Base-by-base conservation (phyloP, 2,329 filamentous ascomycete species). In the Penicillium brasilianum region DNA sequence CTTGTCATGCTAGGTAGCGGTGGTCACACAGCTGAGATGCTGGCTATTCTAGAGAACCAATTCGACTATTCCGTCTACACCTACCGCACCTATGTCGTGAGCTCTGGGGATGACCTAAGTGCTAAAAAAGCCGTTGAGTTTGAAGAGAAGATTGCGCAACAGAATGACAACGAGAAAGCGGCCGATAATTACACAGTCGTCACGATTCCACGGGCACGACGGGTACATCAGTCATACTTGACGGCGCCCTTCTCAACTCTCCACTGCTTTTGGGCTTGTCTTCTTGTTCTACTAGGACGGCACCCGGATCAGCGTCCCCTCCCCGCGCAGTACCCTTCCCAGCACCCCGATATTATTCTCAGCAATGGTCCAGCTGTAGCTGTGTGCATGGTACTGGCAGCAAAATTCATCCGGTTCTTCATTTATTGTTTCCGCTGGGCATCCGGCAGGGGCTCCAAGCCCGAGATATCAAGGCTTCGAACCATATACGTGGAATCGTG, bases 21-120 rank as follows among this genome's bases (percentile, higher is more conserved):
- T 34, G 95, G 95, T 0, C 95, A 99, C 78, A 97, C 95, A 0
- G 89, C 92, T 51, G 95, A 99, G 78, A 96, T 99, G 90, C 83
- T 97, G 64, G 88, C 90, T 71, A 90, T 97, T 81, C 86, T 99
- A 82, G 67, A 85, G 84, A 66, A 85, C 85, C 71, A 77, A 78
- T 41, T 82, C 43, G 70, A 78, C 48, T 81, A 65, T 48, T 74
- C 57, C 74, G 77, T 71, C 78, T 88, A 78, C 73, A 81, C 79
- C 5, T 88, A 91, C 69, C 86, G 95, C 28, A 94, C 92, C 30
- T 99, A 96, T 76, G 80, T 96, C 22, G 83, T 96, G 57, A 90
- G 89, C 65, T 87, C 85, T 1, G 93, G 90, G 0, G 95, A 99
- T 72, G 77, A 74, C 9, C 87, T 92, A 73, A 95, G 91, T 16